These are phyloP conservation scores for Torrubiella hemipterigena DNA, from an alignment of 2,329 filamentous ascomycete species.

Conservation along the genomic window DNA sequence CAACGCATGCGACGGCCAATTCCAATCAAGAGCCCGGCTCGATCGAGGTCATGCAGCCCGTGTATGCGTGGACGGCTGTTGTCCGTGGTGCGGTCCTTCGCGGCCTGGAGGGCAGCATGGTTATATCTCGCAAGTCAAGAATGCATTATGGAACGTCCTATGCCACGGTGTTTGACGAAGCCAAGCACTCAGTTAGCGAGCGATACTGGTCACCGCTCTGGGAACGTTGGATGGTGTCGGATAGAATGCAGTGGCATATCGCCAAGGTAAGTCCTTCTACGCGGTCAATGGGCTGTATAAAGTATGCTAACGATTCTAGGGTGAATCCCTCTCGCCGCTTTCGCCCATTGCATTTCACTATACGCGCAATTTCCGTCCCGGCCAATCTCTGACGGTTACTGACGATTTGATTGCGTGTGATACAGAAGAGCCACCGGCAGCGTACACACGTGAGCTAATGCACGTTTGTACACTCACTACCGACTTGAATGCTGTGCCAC, in stretches of 20 bases:
- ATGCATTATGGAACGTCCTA: slow-evolving; percentile 75
- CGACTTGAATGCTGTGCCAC: slow-evolving; percentile 63
- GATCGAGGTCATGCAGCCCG: slow-evolving; percentile 70
- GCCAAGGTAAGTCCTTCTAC: slow-evolving; percentile 54
- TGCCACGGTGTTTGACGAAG: slow-evolving; percentile 68
- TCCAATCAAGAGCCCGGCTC: slow-evolving; percentile 37
- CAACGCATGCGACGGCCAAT: slow-evolving; percentile 47
- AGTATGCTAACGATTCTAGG: slow-evolving; percentile 28
- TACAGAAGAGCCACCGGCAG: slow-evolving; percentile 49
- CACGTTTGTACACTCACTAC: slow-evolving; percentile 74
- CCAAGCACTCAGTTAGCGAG: slow-evolving; percentile 60
- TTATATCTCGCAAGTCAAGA: slow-evolving; percentile 60
- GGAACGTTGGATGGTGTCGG: slow-evolving; percentile 74
- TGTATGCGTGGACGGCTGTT: slow-evolving; percentile 73
- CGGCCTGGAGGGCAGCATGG: slow-evolving; percentile 68
- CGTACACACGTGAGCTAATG: slow-evolving; percentile 49
- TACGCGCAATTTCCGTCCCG: slow-evolving; percentile 71
- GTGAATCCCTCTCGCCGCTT: slow-evolving; percentile 62
- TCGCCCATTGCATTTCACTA: slow-evolving; percentile 73
- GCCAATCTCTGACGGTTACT: slow-evolving; percentile 65
- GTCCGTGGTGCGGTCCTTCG: slow-evolving; percentile 66
- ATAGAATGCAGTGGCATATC: slow-evolving; percentile 80
- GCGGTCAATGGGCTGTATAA: too few species aligned
- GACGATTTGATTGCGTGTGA: slow-evolving; percentile 72
- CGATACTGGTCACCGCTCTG: slow-evolving; percentile 70